A percentile compares a stretch with the other conserved stretches of the same genome.
Evolutionary conservation across 208 protist genomes (phyloP).

Genomic region (Acanthamoeba polyphaga): DNA sequence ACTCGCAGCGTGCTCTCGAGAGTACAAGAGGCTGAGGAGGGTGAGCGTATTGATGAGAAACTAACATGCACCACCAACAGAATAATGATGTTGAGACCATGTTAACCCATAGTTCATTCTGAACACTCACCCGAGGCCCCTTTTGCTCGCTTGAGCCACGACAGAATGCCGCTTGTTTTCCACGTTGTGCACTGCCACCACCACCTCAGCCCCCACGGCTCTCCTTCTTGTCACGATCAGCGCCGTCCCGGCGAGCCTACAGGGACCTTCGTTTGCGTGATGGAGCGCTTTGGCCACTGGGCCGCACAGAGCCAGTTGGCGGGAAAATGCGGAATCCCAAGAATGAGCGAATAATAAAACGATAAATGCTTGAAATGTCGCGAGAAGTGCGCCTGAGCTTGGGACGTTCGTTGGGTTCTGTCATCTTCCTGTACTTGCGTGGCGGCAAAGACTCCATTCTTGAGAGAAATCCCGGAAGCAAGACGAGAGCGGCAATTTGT

Average conservation of each 20-base stretch:
- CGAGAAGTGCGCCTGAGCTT: neutral
- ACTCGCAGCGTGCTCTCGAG: too few species aligned
- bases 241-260: too few species aligned
- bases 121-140: neutral
- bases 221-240: too few species aligned
- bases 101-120: constrained; percentile 36
- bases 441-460: neutral
- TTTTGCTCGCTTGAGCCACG: neutral
- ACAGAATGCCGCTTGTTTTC: too few species aligned
- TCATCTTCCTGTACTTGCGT: neutral
- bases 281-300: too few species aligned
- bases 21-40: neutral
- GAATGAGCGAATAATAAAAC: neutral
- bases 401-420: neutral
- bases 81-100: constrained; percentile 24
- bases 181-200: too few species aligned
- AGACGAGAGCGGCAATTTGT: neutral
- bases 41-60: constrained; percentile 27
- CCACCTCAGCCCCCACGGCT: too few species aligned
- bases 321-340: neutral
- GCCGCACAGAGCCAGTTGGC: too few species aligned
- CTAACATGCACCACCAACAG: constrained; percentile 37
- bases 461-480: neutral
- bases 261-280: too few species aligned
- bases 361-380: neutral